Base-by-base conservation (phyloP, 2,329 filamentous ascomycete genomes). In the Juglanconis sp. region DNA sequence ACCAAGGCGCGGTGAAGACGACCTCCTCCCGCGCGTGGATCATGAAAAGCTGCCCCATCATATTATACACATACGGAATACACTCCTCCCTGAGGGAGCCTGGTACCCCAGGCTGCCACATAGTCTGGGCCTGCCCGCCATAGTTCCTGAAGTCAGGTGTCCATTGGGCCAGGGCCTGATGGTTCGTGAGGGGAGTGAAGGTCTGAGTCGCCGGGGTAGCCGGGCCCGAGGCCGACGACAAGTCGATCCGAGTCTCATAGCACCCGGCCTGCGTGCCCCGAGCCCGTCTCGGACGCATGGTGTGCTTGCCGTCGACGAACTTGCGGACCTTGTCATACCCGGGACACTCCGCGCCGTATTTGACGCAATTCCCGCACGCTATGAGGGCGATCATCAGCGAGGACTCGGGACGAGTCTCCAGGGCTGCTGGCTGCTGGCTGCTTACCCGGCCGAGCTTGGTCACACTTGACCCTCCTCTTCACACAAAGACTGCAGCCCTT, bases 381-480 rank as follows among this genome's bases (percentile, higher is more conserved):
- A 11, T 35, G 4, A 46, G 3, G 5, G 24, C 24, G 24, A 24
- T 53, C 30, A 32, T 61, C 46, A 61, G 52, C 34, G 15, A 2
- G 2, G 13, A 9, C 6, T n/a, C 1, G 17, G 11, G 11, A 9
- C 5, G 38, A 5, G 1, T 34, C 11, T n/a, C n/a, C 13, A 11
- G 30, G 10, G 40, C 24, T 24, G 24, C 24, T 24, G 24, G 24
- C 24, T 24, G 24, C 24, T 24, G 24, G 24, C 24, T 24, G 24
- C 52, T 11, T 54, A 56, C 67, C 69, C 10, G 79, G 79, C 10
- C 71, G 73, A 30, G 64, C 68, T 66, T 80, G 73, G 65, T 82
- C 79, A 63, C 80, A 81, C 70, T 79, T 75, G 60, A 77, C 72
- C 52, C 72, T 72, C 57, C 76, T 71, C 66, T 71, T 74, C 60